These are phyloP conservation scores for Eimeria praecox DNA, from an alignment of 169 alveolate species.

Conservation along the genomic window DNA sequence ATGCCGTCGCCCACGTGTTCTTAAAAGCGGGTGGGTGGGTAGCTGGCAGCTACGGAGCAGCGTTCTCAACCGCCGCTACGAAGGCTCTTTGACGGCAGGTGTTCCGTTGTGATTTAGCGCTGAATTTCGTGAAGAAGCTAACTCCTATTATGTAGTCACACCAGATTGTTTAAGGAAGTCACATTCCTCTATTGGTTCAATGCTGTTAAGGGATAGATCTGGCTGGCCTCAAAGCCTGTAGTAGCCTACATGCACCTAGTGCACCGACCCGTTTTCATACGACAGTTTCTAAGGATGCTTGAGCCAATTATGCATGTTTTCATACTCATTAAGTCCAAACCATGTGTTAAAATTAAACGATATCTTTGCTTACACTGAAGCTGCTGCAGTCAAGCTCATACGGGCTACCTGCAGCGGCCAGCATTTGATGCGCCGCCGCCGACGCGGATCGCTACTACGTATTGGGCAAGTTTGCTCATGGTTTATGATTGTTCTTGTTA, in stretches of 20 bases:
- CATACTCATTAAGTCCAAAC: background rate
- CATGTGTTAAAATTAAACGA: background rate
- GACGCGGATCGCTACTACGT: background rate
- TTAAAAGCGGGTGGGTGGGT: background rate
- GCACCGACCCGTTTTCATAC: background rate
- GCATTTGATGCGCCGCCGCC: background rate
- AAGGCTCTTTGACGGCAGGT: background rate
- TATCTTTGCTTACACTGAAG: background rate
- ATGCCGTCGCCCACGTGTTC: background rate
- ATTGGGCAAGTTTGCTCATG: background rate
- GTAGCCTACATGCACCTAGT: conserved; percentile 20
- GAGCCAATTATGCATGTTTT: background rate
- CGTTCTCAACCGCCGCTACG: background rate
- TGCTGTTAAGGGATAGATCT: background rate
- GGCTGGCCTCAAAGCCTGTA: background rate
- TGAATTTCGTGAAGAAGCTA: background rate
- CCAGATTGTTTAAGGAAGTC: background rate
- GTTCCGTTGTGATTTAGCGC: background rate
- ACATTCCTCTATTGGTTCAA: background rate
- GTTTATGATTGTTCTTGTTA: background rate
- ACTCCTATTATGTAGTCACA: background rate
- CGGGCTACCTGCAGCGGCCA: background rate
- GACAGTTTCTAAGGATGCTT: background rate
- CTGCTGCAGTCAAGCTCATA: background rate
- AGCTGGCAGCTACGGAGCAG: background rate